Evolutionary conservation across 2,329 filamentous ascomycete species (phyloP).

Genomic region (Anthostomella pinea): DNA sequence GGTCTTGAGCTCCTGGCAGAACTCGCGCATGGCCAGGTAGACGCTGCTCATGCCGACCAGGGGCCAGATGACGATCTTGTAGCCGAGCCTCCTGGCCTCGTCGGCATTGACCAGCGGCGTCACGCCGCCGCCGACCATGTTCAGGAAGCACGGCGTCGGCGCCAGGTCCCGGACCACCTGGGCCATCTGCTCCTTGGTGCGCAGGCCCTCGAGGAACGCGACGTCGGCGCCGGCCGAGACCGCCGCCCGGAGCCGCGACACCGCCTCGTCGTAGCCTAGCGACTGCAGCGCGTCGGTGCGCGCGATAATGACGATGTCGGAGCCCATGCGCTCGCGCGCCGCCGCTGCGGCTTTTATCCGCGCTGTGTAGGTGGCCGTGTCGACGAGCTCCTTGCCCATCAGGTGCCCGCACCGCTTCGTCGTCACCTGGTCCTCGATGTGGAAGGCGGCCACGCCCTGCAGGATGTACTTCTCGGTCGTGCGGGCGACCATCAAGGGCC

Average conservation of each 20-base stretch:
- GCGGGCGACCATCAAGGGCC: constrained; percentile 50
- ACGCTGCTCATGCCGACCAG: constrained; percentile 30
- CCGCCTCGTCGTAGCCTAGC: constrained; percentile 49
- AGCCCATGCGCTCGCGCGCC: constrained; percentile 36
- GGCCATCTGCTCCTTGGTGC: constrained; percentile 40
- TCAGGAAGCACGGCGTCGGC: constrained; percentile 31
- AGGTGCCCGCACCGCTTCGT: constrained; percentile 40
- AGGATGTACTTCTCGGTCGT: constrained; percentile 36
- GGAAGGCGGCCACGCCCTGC: constrained; percentile 30
- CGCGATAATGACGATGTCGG: constrained; percentile 58
- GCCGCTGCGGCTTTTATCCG: constrained; percentile 32
- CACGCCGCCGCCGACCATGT: constrained; percentile 33
- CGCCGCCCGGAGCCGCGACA: constrained; percentile 44
- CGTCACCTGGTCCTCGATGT: constrained; percentile 35
- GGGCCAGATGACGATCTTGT: constrained; percentile 33
- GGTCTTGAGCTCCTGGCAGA: constrained; percentile 30
- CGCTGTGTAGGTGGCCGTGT: constrained; percentile 26
- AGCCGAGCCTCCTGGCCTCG: constrained; percentile 30
- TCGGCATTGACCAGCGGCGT: constrained; percentile 29
- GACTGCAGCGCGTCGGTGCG: constrained; percentile 54
- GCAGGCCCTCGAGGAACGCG: constrained; percentile 52
- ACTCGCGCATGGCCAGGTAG: constrained; percentile 30
- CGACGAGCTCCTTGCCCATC: constrained; percentile 34
- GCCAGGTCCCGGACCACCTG: constrained; percentile 35
- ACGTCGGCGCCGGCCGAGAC: constrained; percentile 50